Evolutionary conservation across 106 monocot species (phyloP).

Genomic region (Dendrobium huoshanense): DNA sequence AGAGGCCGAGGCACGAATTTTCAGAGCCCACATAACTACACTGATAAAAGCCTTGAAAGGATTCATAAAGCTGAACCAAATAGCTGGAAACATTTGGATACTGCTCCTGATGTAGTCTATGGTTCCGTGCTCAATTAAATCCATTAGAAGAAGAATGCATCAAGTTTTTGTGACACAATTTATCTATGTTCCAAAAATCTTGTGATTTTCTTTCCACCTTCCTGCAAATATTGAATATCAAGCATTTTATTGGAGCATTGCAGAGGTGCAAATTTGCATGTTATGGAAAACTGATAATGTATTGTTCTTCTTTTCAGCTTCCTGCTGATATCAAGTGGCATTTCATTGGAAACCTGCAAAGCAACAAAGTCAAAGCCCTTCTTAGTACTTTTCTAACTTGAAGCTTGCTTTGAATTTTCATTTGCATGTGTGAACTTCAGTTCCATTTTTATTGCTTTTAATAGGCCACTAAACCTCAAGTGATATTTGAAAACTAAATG

Average conservation of each 20-base stretch:
- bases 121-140: neutral
- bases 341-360: slow-evolving; percentile 88
- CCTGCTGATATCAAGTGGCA: slow-evolving; percentile 98
- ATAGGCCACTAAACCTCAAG: neutral
- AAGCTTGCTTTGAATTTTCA: neutral
- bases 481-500: neutral
- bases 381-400: slow-evolving; percentile 36
- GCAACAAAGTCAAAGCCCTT: slow-evolving; percentile 92
- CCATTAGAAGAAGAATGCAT: neutral
- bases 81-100: neutral
- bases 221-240: neutral
- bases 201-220: neutral
- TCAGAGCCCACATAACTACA: neutral
- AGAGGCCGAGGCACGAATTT: too few species aligned
- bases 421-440: neutral
- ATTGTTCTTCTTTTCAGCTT: slow-evolving; percentile 59
- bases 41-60: neutral
- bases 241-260: neutral
- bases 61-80: neutral
- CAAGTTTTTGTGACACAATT: neutral
- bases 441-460: neutral
- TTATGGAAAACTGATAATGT: neutral
- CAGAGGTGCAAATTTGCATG: neutral
- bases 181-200: neutral
- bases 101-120: neutral